Evolutionary conservation across 2,329 filamentous ascomycete species (phyloP).

Genomic region (Hymenoscyphus linearis): DNA sequence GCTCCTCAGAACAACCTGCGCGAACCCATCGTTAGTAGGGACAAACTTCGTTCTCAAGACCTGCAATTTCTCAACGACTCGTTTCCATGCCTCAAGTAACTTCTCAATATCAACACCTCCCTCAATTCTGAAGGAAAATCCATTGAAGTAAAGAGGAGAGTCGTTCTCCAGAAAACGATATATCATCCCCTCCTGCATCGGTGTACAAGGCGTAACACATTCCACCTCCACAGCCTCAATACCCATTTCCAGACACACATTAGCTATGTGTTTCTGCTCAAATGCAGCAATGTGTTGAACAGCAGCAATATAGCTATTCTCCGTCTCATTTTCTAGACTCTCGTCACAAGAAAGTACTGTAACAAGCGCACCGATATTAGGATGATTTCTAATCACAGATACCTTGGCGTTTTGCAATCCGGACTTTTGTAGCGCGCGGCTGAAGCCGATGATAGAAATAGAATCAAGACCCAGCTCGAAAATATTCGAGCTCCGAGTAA

Average conservation of each 20-base stretch:
- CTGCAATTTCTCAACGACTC: conserved; percentile 46
- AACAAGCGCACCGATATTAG: conserved; percentile 43
- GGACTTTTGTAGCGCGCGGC: conserved; percentile 54
- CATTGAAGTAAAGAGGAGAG: conserved; percentile 67
- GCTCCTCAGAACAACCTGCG: conserved; percentile 61
- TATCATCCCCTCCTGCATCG: conserved; percentile 82
- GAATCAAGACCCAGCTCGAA: conserved; percentile 88
- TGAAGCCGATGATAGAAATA: conserved; percentile 71
- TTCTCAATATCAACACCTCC: conserved; percentile 38
- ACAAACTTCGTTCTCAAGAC: conserved; percentile 71
- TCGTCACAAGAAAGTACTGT: conserved; percentile 24
- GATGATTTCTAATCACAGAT: conserved; percentile 61
- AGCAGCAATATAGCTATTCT: conserved; percentile 31
- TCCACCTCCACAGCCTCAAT: conserved; percentile 54
- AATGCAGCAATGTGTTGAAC: conserved; percentile 37
- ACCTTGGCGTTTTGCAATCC: conserved; percentile 59
- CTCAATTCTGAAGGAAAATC: conserved; percentile 57
- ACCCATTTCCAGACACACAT: conserved; percentile 43
- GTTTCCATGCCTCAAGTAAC: conserved; percentile 54
- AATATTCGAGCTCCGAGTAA: conserved; percentile 57
- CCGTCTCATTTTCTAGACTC: conserved; percentile 6
- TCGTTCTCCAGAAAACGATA: conserved; percentile 58
- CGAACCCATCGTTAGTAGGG: conserved; percentile 66
- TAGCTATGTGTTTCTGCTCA: conserved; percentile 28
- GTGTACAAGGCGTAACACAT: conserved; percentile 74